A percentile compares a stretch with the other conserved stretches of the same genome.
phyloP scores from a whole-genome alignment of 2,329 filamentous ascomycete species.

The Fusarium poae region DNA sequence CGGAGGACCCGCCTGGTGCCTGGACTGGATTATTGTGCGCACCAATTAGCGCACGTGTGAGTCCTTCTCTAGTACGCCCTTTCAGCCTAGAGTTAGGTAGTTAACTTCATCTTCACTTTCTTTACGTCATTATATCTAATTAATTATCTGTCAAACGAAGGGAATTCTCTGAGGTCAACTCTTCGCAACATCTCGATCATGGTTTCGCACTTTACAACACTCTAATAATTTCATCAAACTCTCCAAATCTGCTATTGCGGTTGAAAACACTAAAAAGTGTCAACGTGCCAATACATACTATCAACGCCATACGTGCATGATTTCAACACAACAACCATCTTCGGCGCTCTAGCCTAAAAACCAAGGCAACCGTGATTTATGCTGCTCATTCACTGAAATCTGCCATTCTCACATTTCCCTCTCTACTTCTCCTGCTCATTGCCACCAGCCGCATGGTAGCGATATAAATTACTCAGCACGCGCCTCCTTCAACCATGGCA shows the following conservation, averaged over 20 bases:
- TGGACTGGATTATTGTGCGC: slow-evolving; percentile 31
- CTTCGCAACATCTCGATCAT: slow-evolving; percentile 1
- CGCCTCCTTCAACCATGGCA: slow-evolving; percentile 44
- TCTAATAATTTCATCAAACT: neutral
- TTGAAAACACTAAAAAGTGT: slow-evolving; percentile 1
- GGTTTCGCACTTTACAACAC: neutral
- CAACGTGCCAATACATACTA: slow-evolving; percentile 8
- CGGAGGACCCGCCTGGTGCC: slow-evolving; percentile 26
- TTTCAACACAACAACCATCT: neutral
- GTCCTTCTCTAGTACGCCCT: slow-evolving; percentile 10
- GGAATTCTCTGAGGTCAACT: neutral
- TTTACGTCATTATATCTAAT: slow-evolving; percentile 36
- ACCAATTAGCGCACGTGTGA: slow-evolving; percentile 30
- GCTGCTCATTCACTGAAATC: neutral
- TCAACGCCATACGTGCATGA: slow-evolving; percentile 22
- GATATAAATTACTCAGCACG: neutral
- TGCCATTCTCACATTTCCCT: neutral
- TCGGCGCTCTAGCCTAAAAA: neutral
- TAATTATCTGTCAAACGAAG: slow-evolving; percentile 2
- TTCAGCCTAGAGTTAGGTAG: slow-evolving; percentile 12
- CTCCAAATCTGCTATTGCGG: neutral
- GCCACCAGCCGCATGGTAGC: neutral
- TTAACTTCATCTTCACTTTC: slow-evolving; percentile 19
- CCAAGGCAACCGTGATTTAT: neutral
- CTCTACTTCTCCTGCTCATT: neutral